Evolutionary conservation across 805 yeast genomes (phyloP), one percentile per base, ranked within the genome.

Genomic region (Ogataea sp.): DNA sequence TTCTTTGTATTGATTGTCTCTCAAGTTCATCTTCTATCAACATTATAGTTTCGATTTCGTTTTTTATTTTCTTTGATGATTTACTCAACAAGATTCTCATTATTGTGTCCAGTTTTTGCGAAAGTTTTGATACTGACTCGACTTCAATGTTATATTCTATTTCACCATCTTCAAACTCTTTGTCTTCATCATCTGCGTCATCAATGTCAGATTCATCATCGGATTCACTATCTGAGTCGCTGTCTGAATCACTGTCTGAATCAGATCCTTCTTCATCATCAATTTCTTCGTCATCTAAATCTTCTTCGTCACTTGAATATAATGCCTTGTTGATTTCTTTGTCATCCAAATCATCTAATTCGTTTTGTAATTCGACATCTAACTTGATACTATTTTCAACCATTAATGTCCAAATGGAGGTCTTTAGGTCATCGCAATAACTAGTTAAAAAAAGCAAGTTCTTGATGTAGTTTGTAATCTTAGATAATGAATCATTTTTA

Each of bases 331-430:
- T 80, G 11, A 75, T 73, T 34, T 79, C 77, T 40, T 76, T 83
- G 47, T 84, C 93, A 54, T 84, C 95, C 40, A 82, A 63, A 47
- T 85, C 95, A 50, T 88, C 96, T 42, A 86, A 62, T 50, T 83
- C 93, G 53, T 85, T 87, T 52, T 87, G 96, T 41, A 89, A 67
- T 58, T 88, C 97, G 5, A 89, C 96, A 60, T 90, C 98, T 35
- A 93, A 67, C 47, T 85, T 83, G 43, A 93, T 86, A 40, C 84
- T 72, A 44, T 79, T 75, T 58, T 90, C 96, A 30, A 88, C 65
- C 14, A 89, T 68, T 42, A 85, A 59, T 18, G 83, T 80, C 96
- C 97, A 89, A 6, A 85, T 69, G 35, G 76, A 76, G 46, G 72
- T 72, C 48, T 80, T 78, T 46, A 88, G 63, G 48, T 88, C 96